phyloP scores from a whole-genome alignment of 2,329 filamentous ascomycete species.

The Helotiales sp. region DNA sequence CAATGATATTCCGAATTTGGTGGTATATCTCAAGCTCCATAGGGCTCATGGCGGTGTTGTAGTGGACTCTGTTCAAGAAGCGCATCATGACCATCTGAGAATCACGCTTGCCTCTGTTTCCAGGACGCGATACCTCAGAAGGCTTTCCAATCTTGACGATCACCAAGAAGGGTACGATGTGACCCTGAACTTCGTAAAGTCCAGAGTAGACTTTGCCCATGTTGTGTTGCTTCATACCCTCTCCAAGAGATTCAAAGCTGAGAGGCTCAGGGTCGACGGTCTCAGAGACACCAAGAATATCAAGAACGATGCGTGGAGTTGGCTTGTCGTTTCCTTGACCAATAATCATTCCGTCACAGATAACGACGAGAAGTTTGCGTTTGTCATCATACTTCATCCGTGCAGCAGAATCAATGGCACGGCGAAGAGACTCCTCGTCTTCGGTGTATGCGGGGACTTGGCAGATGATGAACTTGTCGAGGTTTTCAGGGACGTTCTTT shows the following conservation, averaged over 20 bases:
- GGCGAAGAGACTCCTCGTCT: conserved; percentile 94
- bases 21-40: conserved; percentile 98
- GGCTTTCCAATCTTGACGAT: conserved; percentile 93
- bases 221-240: conserved; percentile 97
- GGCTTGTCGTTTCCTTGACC: conserved; percentile 97
- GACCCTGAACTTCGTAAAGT: conserved; percentile 94
- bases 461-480: conserved; percentile 98
- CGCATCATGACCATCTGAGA: conserved; percentile 99
- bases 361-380: conserved; percentile 88
- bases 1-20: conserved; percentile 98
- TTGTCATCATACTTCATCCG: conserved; percentile 98
- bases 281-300: conserved; percentile 94
- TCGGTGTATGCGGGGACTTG: conserved; percentile 98
- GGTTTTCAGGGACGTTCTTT: conserved; percentile 91
- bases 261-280: conserved; percentile 93
- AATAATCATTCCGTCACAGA: conserved; percentile 99
- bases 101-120: conserved; percentile 98
- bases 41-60: conserved; percentile 94
- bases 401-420: conserved; percentile 94
- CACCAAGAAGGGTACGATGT: conserved; percentile 97
- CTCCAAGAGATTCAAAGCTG: conserved; percentile 94
- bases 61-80: conserved; percentile 98
- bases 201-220: conserved; percentile 99
- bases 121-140: conserved; percentile 75
- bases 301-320: conserved; percentile 92